These are phyloP conservation scores for Paxillus involutus DNA, from an alignment of 768 basidiomycete genomes.

Conservation along the genomic window DNA sequence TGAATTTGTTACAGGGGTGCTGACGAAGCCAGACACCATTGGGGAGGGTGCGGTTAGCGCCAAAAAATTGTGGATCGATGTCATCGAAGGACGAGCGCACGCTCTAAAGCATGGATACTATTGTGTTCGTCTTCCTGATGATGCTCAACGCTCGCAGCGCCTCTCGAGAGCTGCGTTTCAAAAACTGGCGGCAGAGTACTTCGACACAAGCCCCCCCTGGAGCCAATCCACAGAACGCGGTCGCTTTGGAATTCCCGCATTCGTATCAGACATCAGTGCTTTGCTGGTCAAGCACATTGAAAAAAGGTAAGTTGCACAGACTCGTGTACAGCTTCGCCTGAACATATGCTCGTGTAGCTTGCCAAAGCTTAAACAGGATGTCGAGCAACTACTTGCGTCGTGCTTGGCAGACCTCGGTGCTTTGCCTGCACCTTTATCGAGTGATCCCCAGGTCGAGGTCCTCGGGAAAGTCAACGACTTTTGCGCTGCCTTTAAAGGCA, in stretches of 20 bases:
- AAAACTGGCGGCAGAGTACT: slow-evolving; percentile 41
- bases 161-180: slow-evolving; percentile 39
- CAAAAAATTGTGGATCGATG: slow-evolving; percentile 46
- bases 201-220: slow-evolving; percentile 54
- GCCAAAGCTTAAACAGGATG: slow-evolving; percentile 40
- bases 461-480: slow-evolving; percentile 45
- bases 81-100: slow-evolving; percentile 49
- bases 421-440: slow-evolving; percentile 40
- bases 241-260: slow-evolving; percentile 54
- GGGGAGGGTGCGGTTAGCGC: slow-evolving; percentile 40
- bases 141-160: slow-evolving; percentile 44
- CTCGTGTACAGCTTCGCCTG: not conserved
- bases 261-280: slow-evolving; percentile 52
- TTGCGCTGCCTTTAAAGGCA: slow-evolving; percentile 35
- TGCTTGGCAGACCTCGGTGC: slow-evolving; percentile 33
- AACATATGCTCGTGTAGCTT: slow-evolving; percentile 36
- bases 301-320: slow-evolving; percentile 40
- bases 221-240: slow-evolving; percentile 37
- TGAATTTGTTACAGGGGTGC: slow-evolving; percentile 44
- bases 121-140: slow-evolving; percentile 65
- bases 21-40: slow-evolving; percentile 70
- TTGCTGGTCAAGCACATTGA: slow-evolving; percentile 56
- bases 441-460: slow-evolving; percentile 47
- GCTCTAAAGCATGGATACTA: slow-evolving; percentile 58
- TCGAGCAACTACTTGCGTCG: slow-evolving; percentile 38